Evolutionary conservation across 805 yeast species (phyloP).

Genomic region (Cyberlindnera mississippiensis): DNA sequence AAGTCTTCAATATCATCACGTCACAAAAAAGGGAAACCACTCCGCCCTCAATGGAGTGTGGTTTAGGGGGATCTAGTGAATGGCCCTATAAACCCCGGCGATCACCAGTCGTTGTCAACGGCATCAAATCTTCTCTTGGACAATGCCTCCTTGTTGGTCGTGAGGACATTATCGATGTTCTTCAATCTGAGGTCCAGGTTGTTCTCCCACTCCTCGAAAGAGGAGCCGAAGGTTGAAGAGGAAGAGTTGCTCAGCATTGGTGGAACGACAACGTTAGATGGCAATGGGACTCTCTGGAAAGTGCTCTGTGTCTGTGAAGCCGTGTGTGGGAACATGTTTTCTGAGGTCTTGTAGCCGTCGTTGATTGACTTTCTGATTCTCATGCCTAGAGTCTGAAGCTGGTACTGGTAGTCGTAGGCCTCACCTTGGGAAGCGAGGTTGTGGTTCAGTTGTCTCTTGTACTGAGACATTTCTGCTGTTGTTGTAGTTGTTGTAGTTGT

Average conservation of each 20-base stretch:
- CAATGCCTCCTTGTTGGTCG: slow-evolving; percentile 16
- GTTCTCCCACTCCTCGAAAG: slow-evolving; percentile 38
- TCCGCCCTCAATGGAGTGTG: too few species aligned
- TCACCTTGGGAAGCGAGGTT: slow-evolving; percentile 26
- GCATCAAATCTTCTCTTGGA: slow-evolving; percentile 27
- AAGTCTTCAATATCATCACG: background rate
- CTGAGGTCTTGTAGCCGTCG: slow-evolving; percentile 47
- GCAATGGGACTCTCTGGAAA: slow-evolving; percentile 35
- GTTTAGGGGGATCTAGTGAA: too few species aligned
- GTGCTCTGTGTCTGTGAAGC: slow-evolving; percentile 8
- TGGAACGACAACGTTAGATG: slow-evolving; percentile 29
- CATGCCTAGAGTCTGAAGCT: slow-evolving; percentile 61
- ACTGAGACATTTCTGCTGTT: slow-evolving; percentile 28
- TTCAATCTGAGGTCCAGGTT: slow-evolving; percentile 33
- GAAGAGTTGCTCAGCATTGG: slow-evolving; percentile 34
- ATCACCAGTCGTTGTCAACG: slow-evolving; percentile 27
- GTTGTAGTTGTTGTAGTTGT: too few species aligned
- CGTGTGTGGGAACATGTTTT: slow-evolving; percentile 15
- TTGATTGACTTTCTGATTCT: slow-evolving; percentile 63
- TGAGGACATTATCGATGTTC: slow-evolving; percentile 29
- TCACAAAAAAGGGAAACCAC: background rate
- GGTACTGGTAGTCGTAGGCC: slow-evolving; percentile 32
- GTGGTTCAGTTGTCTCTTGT: slow-evolving; percentile 34
- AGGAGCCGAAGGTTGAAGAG: slow-evolving; percentile 32
- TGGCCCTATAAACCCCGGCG: too few species aligned